These are phyloP conservation scores for Tetracladium marchalianum DNA, from an alignment of 495 filamentous ascomycete species.

Conservation along the genomic window DNA sequence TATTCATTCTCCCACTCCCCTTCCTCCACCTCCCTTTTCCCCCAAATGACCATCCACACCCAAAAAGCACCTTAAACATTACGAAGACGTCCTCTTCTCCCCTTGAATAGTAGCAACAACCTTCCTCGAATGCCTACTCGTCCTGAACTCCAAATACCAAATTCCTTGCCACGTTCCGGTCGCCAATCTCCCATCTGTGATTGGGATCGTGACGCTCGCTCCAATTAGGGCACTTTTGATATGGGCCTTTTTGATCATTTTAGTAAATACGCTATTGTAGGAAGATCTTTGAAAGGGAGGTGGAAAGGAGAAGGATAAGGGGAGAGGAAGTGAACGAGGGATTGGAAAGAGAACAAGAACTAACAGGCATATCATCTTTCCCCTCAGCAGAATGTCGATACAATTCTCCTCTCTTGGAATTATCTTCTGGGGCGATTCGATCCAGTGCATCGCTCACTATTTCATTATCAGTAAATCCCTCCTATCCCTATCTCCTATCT, in stretches of 20 bases:
- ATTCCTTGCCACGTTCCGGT: conserved; percentile 69
- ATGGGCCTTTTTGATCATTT: conserved; percentile 58
- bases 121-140: conserved; percentile 60
- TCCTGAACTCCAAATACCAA: conserved; percentile 90
- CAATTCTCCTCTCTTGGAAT: conserved; percentile 41
- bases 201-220: conserved; percentile 79
- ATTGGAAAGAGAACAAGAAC: conserved; percentile 13
- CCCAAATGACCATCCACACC: no score
- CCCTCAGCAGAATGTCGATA: conserved; percentile 91
- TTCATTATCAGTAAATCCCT: conserved; percentile 21
- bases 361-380: conserved; percentile 78
- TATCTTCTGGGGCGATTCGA: conserved; percentile 69
- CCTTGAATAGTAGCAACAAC: conserved; percentile 94
- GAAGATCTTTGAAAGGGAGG: no score
- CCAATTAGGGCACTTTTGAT: conserved; percentile 86
- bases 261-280: no score
- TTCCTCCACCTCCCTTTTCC: background rate
- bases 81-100: conserved; percentile 51
- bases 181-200: conserved; percentile 67
- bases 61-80: background rate
- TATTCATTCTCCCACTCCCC: no score
- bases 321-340: background rate
- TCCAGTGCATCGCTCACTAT: conserved; percentile 81
- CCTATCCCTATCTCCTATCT: conserved; percentile 31
- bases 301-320: background rate